Evolutionary conservation across 495 filamentous ascomycete genomes (phyloP).

Genomic region (Neurospora sp.): DNA sequence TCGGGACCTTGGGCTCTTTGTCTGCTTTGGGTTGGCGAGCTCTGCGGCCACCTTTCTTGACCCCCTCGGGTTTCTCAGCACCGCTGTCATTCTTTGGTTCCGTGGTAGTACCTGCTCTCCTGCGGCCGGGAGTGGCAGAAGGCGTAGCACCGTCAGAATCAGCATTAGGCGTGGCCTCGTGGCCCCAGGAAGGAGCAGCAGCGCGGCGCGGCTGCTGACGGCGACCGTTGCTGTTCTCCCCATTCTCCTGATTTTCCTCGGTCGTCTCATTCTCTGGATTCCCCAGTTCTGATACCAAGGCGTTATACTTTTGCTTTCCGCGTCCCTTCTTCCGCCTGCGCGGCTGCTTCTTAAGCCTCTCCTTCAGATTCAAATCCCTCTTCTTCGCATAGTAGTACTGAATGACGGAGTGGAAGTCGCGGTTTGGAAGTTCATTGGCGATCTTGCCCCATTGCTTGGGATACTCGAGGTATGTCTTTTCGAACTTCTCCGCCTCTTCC

Average conservation of each 20-base stretch:
- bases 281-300: slow-evolving; percentile 66
- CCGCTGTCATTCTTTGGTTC: slow-evolving; percentile 38
- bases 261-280: slow-evolving; percentile 40
- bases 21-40: slow-evolving; percentile 35
- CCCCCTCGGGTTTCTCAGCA: slow-evolving; percentile 44
- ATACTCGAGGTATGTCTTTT: slow-evolving; percentile 64
- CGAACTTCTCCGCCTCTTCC: slow-evolving; percentile 68
- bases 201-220: slow-evolving; percentile 41
- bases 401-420: slow-evolving; percentile 79
- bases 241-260: slow-evolving; percentile 41
- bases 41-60: slow-evolving; percentile 32
- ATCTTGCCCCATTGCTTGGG: slow-evolving; percentile 94
- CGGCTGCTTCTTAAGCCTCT: slow-evolving; percentile 64
- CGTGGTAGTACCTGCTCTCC: slow-evolving; percentile 32
- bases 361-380: slow-evolving; percentile 75
- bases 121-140: slow-evolving; percentile 37
- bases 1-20: slow-evolving; percentile 23
- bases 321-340: slow-evolving; percentile 50
- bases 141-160: slow-evolving; percentile 48
- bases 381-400: slow-evolving; percentile 95
- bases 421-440: slow-evolving; percentile 57
- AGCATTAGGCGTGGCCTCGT: slow-evolving; percentile 34
- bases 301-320: slow-evolving; percentile 60
- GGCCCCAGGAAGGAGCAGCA: slow-evolving; percentile 41
- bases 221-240: slow-evolving; percentile 38